These are phyloP conservation scores for Corniculantispora saksenae DNA, from an alignment of 2,329 filamentous ascomycete genomes.

Conservation along the genomic window DNA sequence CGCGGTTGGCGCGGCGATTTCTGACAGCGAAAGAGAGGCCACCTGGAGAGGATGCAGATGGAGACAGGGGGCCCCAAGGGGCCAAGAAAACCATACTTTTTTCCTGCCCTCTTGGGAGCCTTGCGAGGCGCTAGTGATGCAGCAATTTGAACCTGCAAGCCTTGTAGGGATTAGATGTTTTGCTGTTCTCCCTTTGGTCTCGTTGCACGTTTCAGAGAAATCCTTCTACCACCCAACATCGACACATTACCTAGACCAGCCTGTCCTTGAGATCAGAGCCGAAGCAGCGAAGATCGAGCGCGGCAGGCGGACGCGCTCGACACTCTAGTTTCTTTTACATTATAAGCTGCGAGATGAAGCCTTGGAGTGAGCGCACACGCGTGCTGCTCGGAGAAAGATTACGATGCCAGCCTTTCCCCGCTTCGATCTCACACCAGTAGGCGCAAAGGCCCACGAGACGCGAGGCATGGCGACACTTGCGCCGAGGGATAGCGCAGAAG, in stretches of 20 bases:
- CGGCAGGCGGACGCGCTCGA: too few relatives aligned
- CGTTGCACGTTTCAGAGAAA: neutral
- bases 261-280: neutral
- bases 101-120: neutral
- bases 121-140: neutral
- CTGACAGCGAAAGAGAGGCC: neutral
- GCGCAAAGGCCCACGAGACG: constrained; percentile 2
- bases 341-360: neutral
- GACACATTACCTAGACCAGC: neutral
- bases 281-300: neutral
- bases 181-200: neutral
- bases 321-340: neutral
- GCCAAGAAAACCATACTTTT: neutral
- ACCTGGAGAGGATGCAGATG: neutral
- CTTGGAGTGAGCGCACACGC: neutral
- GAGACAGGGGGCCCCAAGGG: neutral
- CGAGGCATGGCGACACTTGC: neutral
- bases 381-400: neutral
- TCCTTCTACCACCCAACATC: neutral
- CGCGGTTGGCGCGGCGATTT: neutral
- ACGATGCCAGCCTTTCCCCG: neutral
- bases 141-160: neutral
- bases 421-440: neutral
- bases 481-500: neutral
- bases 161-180: too few relatives aligned